Evolutionary conservation across 345 rosid genomes (phyloP).

Genomic region (Lumnitzera littorea): DNA sequence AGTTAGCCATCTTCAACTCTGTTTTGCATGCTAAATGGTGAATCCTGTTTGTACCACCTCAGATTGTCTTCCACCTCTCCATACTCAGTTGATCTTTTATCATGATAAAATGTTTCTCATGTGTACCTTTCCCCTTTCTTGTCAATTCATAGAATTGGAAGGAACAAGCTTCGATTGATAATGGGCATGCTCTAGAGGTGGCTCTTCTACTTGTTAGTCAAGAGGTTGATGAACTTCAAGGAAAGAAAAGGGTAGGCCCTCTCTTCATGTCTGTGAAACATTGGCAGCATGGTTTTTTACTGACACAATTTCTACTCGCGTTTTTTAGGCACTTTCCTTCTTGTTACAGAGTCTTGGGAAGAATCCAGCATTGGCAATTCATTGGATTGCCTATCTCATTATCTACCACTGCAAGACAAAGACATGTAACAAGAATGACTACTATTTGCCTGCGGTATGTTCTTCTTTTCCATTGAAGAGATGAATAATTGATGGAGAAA

Average conservation of each 20-base stretch:
- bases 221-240: constrained; percentile 49
- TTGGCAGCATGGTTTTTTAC: neutral
- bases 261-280: neutral
- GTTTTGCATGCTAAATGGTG: too few relatives aligned
- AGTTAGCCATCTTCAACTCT: too few relatives aligned
- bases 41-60: neutral
- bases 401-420: constrained; percentile 39
- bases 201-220: constrained; percentile 64
- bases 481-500: neutral
- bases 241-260: constrained; percentile 55
- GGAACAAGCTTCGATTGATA: constrained; percentile 41
- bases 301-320: neutral
- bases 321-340: constrained; percentile 65
- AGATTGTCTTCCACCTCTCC: neutral
- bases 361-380: constrained; percentile 63
- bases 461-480: constrained; percentile 8
- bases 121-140: constrained; percentile 15
- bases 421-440: constrained; percentile 50
- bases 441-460: constrained; percentile 74
- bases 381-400: constrained; percentile 77
- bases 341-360: constrained; percentile 75
- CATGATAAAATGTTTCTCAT: neutral
- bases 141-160: constrained; percentile 45
- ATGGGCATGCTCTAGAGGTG: constrained; percentile 51
- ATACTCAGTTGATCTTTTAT: neutral